A percentile compares a stretch with the other conserved stretches of the same genome.
These are phyloP conservation scores for Alternaria solani DNA, from an alignment of 2,329 filamentous ascomycete genomes.

Conservation along the genomic window DNA sequence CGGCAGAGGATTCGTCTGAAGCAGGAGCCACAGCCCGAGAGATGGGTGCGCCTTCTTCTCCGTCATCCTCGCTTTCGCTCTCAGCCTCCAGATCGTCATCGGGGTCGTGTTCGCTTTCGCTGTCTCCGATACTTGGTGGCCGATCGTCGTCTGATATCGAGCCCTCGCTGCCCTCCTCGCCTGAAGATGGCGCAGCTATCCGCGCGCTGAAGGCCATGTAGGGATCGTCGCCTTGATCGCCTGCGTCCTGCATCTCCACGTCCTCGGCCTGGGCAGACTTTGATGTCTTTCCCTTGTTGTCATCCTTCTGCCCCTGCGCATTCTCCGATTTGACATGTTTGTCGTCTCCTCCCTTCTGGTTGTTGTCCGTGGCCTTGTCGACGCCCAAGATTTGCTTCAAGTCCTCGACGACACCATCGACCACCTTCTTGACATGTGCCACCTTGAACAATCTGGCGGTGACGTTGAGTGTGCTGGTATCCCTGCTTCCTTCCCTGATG, in stretches of 20 bases:
- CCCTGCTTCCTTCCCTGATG: constrained; percentile 51
- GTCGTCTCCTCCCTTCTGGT: constrained; percentile 22
- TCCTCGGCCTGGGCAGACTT: constrained; percentile 24
- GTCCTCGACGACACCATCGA: constrained; percentile 57
- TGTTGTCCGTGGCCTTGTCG: constrained; percentile 14
- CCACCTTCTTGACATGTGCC: constrained; percentile 63
- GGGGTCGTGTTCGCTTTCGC: constrained; percentile 32
- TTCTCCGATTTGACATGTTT: constrained; percentile 26
- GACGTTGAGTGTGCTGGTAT: constrained; percentile 64
- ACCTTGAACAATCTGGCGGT: constrained; percentile 67
- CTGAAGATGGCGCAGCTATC: constrained; percentile 51
- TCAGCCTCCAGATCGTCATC: constrained; percentile 31
- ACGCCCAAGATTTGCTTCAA: constrained; percentile 50
- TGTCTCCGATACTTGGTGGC: constrained; percentile 44
- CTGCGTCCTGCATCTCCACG: constrained; percentile 31
- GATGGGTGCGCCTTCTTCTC: background rate
- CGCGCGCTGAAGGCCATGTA: constrained; percentile 49
- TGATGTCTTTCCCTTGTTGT: constrained; percentile 35
- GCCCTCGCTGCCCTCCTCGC: constrained; percentile 41
- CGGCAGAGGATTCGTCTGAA: constrained; percentile 23
- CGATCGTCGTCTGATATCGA: constrained; percentile 39
- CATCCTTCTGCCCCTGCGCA: constrained; percentile 38
- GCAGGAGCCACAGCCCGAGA: constrained; percentile 20
- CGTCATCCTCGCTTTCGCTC: constrained; percentile 16
- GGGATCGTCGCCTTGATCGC: constrained; percentile 44